Conservation (phyloP, 1,284 basidiomycete species). For the Neonothopanus nambi region DNA sequence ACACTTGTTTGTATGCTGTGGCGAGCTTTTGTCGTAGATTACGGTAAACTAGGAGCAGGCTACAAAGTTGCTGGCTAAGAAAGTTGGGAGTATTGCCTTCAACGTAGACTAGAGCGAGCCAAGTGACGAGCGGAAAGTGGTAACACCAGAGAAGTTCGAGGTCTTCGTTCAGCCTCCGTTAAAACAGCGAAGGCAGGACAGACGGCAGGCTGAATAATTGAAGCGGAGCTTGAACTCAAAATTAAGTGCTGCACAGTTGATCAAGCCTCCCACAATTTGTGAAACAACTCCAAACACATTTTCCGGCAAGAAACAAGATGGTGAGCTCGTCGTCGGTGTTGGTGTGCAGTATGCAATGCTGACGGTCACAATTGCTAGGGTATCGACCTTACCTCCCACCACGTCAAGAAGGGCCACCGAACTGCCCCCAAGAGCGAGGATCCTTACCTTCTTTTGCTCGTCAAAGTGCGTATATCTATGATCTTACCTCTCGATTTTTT, state of each 20-base stretch:
- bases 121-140: not conserved
- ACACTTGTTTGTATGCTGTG: conserved; percentile 36
- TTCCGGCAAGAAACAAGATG: conserved; percentile 72
- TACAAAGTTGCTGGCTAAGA: not conserved
- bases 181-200: not conserved
- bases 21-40: conserved; percentile 24
- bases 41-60: not conserved
- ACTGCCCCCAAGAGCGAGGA: conserved; percentile 98
- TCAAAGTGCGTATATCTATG: conserved; percentile 71
- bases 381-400: conserved; percentile 97
- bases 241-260: conserved; percentile 56
- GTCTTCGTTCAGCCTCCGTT: too few relatives aligned
- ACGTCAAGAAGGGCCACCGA: conserved; percentile 98
- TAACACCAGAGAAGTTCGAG: too few relatives aligned
- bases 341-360: conserved; percentile 18
- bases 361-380: conserved; percentile 55
- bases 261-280: conserved; percentile 44
- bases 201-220: not conserved
- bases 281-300: conserved; percentile 40
- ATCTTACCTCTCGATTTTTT: conserved; percentile 7
- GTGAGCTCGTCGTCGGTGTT: conserved; percentile 56
- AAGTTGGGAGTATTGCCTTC: not conserved
- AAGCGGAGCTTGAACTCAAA: conserved; percentile 42
- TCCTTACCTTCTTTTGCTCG: conserved; percentile 96
- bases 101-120: not conserved